These are phyloP conservation scores for Elongisporangium anandrum DNA, from an alignment of 352 stramenopile species.

Conservation along the genomic window DNA sequence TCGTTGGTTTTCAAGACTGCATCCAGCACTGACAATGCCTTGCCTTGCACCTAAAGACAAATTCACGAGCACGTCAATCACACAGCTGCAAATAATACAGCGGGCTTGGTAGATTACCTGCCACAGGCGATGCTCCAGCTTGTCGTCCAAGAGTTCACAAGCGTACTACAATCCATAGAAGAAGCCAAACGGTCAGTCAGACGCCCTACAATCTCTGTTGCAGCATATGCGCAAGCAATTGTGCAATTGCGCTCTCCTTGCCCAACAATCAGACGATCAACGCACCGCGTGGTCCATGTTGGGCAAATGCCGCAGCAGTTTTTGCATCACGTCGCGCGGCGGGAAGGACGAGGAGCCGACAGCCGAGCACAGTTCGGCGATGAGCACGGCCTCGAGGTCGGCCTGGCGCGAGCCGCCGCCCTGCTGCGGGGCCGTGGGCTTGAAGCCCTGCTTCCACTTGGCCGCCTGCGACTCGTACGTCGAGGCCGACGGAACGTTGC, in stretches of 20 bases:
- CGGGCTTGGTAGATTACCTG: slow-evolving; percentile 21
- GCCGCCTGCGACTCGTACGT: slow-evolving; percentile 74
- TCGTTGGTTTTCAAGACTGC: slow-evolving; percentile 53
- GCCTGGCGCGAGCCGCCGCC: slow-evolving; percentile 19
- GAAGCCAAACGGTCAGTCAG: slow-evolving; percentile 1
- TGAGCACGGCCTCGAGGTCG: slow-evolving; percentile 63
- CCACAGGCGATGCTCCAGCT: slow-evolving; percentile 79
- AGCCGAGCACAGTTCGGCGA: slow-evolving; percentile 76
- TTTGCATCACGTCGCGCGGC: slow-evolving; percentile 71
- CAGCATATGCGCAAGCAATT: too few species aligned
- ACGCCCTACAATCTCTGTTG: not conserved
- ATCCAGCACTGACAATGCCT: slow-evolving; percentile 72
- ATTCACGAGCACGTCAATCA: not conserved
- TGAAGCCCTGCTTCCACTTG: slow-evolving; percentile 76
- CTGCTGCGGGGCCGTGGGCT: slow-evolving; percentile 11
- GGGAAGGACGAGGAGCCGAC: slow-evolving; percentile 79
- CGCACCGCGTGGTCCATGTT: slow-evolving; percentile 64
- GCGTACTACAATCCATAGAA: slow-evolving; percentile 39
- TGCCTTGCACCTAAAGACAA: slow-evolving; percentile 48
- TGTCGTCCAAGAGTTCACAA: slow-evolving; percentile 81
- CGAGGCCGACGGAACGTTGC: slow-evolving; percentile 22
- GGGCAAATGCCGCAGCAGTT: slow-evolving; percentile 66
- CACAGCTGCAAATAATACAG: not conserved
- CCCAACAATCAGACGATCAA: not conserved
- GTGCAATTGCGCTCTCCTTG: slow-evolving; percentile 2